phyloP scores from a whole-genome alignment of 1,284 basidiomycete genomes.

The Earliella scabrosa region DNA sequence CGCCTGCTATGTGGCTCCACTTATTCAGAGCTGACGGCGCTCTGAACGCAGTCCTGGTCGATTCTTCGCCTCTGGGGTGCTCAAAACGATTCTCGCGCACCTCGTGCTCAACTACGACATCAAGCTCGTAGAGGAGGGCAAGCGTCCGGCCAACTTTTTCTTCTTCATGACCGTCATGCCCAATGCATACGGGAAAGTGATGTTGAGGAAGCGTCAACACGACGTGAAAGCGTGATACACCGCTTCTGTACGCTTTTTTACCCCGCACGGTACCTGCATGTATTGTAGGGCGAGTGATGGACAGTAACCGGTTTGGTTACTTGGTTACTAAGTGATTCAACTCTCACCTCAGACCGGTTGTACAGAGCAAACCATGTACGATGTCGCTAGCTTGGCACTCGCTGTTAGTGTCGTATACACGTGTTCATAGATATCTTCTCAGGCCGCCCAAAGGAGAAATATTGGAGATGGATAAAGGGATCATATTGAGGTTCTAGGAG shows the following conservation, averaged over 20 bases:
- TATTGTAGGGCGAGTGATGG: too few relatives aligned
- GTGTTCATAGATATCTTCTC: too few relatives aligned
- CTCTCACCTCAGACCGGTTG: too few relatives aligned
- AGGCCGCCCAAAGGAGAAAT: too few relatives aligned
- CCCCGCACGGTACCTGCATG: too few relatives aligned
- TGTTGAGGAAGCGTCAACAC: slow-evolving; percentile 15
- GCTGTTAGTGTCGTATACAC: too few relatives aligned
- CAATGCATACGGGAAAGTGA: slow-evolving; percentile 1
- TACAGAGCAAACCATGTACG: too few relatives aligned
- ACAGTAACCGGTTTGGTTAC: too few relatives aligned
- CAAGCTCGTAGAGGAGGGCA: slow-evolving; percentile 39
- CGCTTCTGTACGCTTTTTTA: neutral
- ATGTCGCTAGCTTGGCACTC: too few relatives aligned
- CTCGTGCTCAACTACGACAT: slow-evolving; percentile 50
- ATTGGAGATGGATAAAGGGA: neutral
- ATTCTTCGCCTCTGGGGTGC: slow-evolving; percentile 49
- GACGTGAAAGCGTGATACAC: neutral
- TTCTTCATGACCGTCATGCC: slow-evolving; percentile 4
- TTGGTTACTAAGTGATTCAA: too few relatives aligned
- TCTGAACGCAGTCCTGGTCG: slow-evolving; percentile 43
- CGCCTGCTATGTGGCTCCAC: neutral
- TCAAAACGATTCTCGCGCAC: slow-evolving; percentile 51
- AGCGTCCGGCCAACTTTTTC: slow-evolving; percentile 26
- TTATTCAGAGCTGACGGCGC: neutral
- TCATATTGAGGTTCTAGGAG: neutral